Conservation (phyloP, 2,329 filamentous ascomycete genomes). For the Tolypocladium sp. region DNA sequence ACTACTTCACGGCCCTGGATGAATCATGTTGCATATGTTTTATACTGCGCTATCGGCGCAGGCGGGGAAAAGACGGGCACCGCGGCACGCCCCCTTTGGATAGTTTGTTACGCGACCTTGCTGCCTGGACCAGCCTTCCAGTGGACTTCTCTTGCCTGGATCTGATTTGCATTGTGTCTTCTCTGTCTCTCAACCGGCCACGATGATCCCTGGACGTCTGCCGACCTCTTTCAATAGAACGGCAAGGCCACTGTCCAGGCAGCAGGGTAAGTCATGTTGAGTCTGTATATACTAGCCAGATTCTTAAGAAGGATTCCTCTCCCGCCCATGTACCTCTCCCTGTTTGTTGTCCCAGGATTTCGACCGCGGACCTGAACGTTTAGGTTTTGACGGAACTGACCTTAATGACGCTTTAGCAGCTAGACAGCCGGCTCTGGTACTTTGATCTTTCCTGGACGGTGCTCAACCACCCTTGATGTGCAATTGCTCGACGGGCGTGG, state of each 20-base stretch:
- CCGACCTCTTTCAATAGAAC: constrained; percentile 14
- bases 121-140: constrained; percentile 22
- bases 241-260: constrained; percentile 33
- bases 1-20: constrained; percentile 18
- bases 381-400: neutral
- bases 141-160: constrained; percentile 16
- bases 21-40: constrained; percentile 25
- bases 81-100: constrained; percentile 4
- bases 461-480: neutral
- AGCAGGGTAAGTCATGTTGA: constrained; percentile 42
- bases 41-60: constrained; percentile 16
- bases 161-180: constrained; percentile 7
- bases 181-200: constrained; percentile 6
- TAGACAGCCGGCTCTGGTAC: neutral
- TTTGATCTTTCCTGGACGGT: neutral
- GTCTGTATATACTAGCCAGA: constrained; percentile 44
- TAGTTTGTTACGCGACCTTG: constrained; percentile 16
- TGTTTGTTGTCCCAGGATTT: neutral
- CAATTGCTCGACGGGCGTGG: neutral
- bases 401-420: neutral
- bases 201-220: constrained; percentile 9
- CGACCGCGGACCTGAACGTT: neutral
- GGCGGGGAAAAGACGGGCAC: constrained; percentile 18
- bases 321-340: neutral
- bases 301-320: constrained; percentile 27